Conservation (phyloP, 768 basidiomycete species). For the Suillus brevipes region DNA sequence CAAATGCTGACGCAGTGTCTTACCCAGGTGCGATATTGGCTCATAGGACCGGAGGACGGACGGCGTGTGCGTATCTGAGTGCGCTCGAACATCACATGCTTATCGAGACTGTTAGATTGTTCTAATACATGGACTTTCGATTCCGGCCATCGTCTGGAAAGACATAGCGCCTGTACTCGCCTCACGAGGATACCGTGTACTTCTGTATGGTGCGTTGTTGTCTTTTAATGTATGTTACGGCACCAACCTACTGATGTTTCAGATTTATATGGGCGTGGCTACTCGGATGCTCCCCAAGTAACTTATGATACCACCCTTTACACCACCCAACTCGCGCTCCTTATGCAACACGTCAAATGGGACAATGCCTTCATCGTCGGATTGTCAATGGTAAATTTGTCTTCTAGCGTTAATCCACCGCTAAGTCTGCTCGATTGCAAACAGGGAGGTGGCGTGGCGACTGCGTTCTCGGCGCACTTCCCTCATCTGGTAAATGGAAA, state of each 20-base stretch:
- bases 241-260: slow-evolving; percentile 5
- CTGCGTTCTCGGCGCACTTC: slow-evolving; percentile 69
- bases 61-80: slow-evolving; percentile 48
- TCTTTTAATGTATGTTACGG: neutral
- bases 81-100: neutral
- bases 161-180: slow-evolving; percentile 69
- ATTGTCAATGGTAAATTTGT: slow-evolving; percentile 64
- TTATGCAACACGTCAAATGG: slow-evolving; percentile 80
- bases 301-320: slow-evolving; percentile 66
- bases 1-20: neutral
- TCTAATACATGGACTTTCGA: slow-evolving; percentile 75
- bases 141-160: slow-evolving; percentile 77
- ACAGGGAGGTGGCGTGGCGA: slow-evolving; percentile 73
- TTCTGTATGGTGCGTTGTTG: slow-evolving; percentile 62
- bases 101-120: slow-evolving; percentile 51
- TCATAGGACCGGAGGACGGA: slow-evolving; percentile 69
- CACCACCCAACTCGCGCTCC: slow-evolving; percentile 76
- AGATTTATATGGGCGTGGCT: slow-evolving; percentile 84
- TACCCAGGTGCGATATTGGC: slow-evolving; percentile 70
- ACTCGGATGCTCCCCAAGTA: slow-evolving; percentile 75
- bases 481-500: slow-evolving; percentile 69
- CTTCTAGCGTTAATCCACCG: neutral
- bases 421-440: neutral
- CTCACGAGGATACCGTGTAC: slow-evolving; percentile 64
- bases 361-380: slow-evolving; percentile 63